Evolutionary conservation across 176 grass and related monocot genomes (phyloP), one percentile per base, ranked within the genome.

Genomic region (Oryza nivara): DNA sequence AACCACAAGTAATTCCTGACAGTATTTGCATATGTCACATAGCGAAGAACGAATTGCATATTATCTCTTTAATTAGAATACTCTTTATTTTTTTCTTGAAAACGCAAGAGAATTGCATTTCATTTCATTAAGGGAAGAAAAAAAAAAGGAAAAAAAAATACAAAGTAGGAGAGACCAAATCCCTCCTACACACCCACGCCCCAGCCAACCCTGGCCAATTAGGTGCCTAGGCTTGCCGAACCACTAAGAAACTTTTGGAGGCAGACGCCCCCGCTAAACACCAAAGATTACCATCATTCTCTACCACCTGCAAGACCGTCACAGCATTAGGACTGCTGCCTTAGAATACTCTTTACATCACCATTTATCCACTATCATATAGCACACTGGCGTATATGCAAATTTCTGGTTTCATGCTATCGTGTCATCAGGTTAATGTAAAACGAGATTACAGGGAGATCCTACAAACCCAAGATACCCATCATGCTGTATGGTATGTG

Each of bases 401-500:
- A 82, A 23, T 86, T 58, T 52, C 49, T 52, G 4, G 17, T 52
- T 48, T 43, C 34, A 72, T 80, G 15, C 79, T n/a, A 20, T 44
- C 77, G 4, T 70, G 26, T 78, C 45, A 20, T 72, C 88, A 92
- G 88, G 85, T 88, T 75, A 67, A 35, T 20, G 51, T 78, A 72
- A 95, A 89, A 25, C 86, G 68, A 2, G 64, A 77, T 56, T 86
- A 75, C 38, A 89, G 14, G 19, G 83, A 89, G 22, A 74, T 79
- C 14, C 26, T 89, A 36, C 82, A 52, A 30, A 80, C 66, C 48
- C 73, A 74, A 15, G 72, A 90, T 20, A 79, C 86, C 38, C 54
- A 69, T 22, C 81, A 85, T 47, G 88, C 52, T 72, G 60, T 75
- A 65, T 86, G 87, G 93, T 92, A 95, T 40, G 91, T 91, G 78